phyloP scores from a whole-genome alignment of 2,329 filamentous ascomycete species.

The Karstenula rhodostoma region DNA sequence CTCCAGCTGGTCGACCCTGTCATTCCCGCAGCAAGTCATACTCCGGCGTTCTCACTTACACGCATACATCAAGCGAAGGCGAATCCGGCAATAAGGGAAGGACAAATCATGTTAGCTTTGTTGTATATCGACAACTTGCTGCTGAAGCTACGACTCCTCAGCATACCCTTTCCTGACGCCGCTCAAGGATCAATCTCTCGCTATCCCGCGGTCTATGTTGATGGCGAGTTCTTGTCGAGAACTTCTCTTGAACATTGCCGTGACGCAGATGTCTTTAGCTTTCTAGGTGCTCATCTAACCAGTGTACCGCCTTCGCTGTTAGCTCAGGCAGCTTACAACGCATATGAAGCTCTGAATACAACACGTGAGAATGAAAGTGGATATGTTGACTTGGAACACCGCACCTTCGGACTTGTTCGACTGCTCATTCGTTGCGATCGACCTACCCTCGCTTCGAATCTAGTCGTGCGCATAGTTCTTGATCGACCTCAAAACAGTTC shows the following conservation, averaged over 20 bases:
- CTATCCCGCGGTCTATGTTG: constrained; percentile 47
- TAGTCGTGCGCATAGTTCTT: constrained; percentile 40
- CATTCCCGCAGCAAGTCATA: constrained; percentile 19
- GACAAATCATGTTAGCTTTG: constrained; percentile 42
- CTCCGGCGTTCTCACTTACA: constrained; percentile 21
- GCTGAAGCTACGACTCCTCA: constrained; percentile 29
- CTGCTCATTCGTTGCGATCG: constrained; percentile 39
- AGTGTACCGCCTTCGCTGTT: constrained; percentile 33
- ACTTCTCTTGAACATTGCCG: constrained; percentile 15
- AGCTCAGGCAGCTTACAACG: constrained; percentile 22
- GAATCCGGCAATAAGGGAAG: constrained; percentile 35
- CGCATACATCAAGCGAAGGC: constrained; percentile 11
- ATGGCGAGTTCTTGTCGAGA: constrained; percentile 39
- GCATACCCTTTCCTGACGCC: constrained; percentile 36
- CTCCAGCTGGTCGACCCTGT: not conserved
- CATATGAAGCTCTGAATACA: constrained; percentile 20
- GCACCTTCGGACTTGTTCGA: constrained; percentile 35
- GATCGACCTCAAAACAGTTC: constrained; percentile 50
- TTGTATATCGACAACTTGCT: constrained; percentile 40
- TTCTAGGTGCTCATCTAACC: constrained; percentile 14
- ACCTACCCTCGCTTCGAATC: constrained; percentile 38
- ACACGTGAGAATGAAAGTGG: constrained; percentile 12
- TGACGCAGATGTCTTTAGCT: constrained; percentile 15
- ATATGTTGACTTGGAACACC: constrained; percentile 25
- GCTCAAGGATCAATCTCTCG: constrained; percentile 23